Evolutionary conservation across 2,329 filamentous ascomycete genomes (phyloP).

Genomic region (Alternaria burnsii): DNA sequence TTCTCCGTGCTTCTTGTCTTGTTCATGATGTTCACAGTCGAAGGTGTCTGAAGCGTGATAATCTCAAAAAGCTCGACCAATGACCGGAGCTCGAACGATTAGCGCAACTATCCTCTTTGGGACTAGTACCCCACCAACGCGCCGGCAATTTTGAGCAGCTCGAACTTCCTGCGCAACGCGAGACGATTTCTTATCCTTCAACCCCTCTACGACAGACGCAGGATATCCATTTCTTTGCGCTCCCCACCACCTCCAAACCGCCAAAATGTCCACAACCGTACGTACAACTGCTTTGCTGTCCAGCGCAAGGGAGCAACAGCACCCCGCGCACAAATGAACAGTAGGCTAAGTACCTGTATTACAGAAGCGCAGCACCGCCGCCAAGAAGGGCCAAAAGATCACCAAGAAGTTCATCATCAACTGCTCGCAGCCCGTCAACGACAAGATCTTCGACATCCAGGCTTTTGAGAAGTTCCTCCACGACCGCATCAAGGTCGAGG

Average conservation of each 20-base stretch:
- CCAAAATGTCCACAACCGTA: slow-evolving; percentile 89
- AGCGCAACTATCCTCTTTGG: slow-evolving; percentile 6
- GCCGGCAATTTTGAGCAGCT: slow-evolving; percentile 17
- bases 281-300: slow-evolving; percentile 98
- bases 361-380: slow-evolving; percentile 63
- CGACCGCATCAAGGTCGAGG: slow-evolving; percentile 99
- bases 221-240: slow-evolving; percentile 92
- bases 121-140: slow-evolving; percentile 15
- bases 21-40: not conserved
- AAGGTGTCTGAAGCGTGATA: not conserved
- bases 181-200: slow-evolving; percentile 7
- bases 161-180: slow-evolving; percentile 5
- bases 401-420: slow-evolving; percentile 99
- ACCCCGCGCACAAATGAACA: slow-evolving; percentile 64
- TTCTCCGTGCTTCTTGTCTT: not conserved
- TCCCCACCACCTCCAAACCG: slow-evolving; percentile 53
- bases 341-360: slow-evolving; percentile 84
- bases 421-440: slow-evolving; percentile 94
- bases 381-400: slow-evolving; percentile 70
- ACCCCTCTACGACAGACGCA: slow-evolving; percentile 64
- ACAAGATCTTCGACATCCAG: slow-evolving; percentile 99
- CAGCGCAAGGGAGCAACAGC: slow-evolving; percentile 53
- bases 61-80: not conserved
- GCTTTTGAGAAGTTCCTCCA: slow-evolving; percentile 99
- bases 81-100: not conserved